Percentiles rank a stretch among this genome's conserved stretches.
phyloP scores from a whole-genome alignment of 169 alveolate genomes.

The Besnoitia besnoiti region DNA sequence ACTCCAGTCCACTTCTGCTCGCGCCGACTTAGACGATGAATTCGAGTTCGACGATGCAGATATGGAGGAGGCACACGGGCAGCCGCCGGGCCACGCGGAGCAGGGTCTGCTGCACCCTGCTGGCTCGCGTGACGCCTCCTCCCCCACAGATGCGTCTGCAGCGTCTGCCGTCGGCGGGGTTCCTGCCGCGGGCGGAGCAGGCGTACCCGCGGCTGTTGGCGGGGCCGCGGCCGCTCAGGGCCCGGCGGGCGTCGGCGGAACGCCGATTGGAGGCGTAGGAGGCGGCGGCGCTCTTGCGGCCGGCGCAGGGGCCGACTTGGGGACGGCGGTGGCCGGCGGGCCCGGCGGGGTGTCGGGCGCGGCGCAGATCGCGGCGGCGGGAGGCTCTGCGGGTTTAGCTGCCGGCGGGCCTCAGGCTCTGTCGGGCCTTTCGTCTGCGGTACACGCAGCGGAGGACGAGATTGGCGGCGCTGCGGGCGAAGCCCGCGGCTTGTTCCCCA shows the following conservation, averaged over 20 bases:
- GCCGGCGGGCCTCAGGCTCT: background rate
- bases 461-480: background rate
- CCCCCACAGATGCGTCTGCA: background rate
- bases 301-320: background rate
- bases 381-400: background rate
- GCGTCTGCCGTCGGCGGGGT: background rate
- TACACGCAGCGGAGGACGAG: background rate
- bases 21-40: conserved; percentile 60
- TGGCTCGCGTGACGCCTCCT: background rate
- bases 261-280: too few species aligned
- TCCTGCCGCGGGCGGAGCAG: conserved; percentile 27
- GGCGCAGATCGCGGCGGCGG: background rate
- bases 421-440: background rate
- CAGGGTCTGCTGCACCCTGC: background rate
- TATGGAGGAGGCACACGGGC: conserved; percentile 51
- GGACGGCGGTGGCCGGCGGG: conserved; percentile 22
- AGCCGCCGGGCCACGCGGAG: background rate
- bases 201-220: conserved; percentile 6
- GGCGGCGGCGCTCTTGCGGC: background rate
- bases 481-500: background rate
- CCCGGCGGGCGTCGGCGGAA: too few species aligned
- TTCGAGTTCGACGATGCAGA: conserved; percentile 68
- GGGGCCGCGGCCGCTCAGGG: background rate
- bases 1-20: background rate
- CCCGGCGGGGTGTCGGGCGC: conserved; percentile 35